Conservation (phyloP, 179 eudicot species). For the Sideroxylon spinosum region DNA sequence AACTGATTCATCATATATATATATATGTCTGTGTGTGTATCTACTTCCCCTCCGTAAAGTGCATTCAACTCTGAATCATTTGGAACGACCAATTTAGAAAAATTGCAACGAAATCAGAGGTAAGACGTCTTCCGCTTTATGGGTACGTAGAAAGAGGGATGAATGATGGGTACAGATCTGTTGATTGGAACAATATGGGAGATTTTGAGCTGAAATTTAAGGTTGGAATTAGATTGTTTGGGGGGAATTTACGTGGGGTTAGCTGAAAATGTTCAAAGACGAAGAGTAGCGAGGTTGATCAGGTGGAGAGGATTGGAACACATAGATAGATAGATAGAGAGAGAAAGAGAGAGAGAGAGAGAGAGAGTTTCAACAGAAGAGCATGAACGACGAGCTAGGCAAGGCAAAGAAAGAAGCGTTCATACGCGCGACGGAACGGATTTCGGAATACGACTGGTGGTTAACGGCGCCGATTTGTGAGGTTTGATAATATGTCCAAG, state of each 20-base stretch:
- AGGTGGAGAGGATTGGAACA: background rate
- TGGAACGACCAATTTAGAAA: background rate
- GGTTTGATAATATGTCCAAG: no score
- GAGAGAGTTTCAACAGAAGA: background rate
- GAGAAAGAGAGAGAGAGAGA: slow-evolving; percentile 5
- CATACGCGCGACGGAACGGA: background rate
- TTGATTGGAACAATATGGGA: background rate
- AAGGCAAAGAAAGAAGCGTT: background rate
- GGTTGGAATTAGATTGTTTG: slow-evolving; percentile 13
- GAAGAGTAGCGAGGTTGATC: background rate
- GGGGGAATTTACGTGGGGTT: slow-evolving; percentile 16
- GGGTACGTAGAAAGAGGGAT: slow-evolving; percentile 10
- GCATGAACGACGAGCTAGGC: background rate
- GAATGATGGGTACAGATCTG: slow-evolving; percentile 10
- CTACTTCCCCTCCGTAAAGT: background rate
- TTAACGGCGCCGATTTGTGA: no score
- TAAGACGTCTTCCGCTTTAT: background rate
- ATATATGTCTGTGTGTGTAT: background rate
- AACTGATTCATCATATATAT: slow-evolving; percentile 32
- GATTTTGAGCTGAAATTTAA: slow-evolving; percentile 6
- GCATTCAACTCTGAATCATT: slow-evolving; percentile 9
- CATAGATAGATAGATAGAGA: background rate
- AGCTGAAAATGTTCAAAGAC: background rate
- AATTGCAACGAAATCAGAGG: background rate
- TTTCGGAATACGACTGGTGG: background rate